A percentile compares a stretch with the other conserved stretches of the same genome.
These are phyloP conservation scores for Herpetomonas tarakana DNA, from an alignment of 208 protist genomes.

Conservation along the genomic window DNA sequence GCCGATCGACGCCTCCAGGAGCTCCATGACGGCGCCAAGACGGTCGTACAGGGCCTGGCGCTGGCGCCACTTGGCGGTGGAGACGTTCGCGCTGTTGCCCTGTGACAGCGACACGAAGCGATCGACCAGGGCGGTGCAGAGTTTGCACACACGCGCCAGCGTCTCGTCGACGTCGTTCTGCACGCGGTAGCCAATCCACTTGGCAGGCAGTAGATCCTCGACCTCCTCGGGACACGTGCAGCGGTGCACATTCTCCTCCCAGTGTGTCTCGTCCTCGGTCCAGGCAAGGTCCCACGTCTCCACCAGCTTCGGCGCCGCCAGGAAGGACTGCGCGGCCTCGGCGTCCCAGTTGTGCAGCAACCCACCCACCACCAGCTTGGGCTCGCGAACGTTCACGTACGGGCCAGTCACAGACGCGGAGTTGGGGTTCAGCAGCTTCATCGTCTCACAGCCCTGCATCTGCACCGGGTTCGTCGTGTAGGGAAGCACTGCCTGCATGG, in stretches of 20 bases:
- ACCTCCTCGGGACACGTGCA: constrained; percentile 84
- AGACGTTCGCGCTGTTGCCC: constrained; percentile 71
- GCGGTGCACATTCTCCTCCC: constrained; percentile 66
- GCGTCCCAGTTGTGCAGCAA: constrained; percentile 84
- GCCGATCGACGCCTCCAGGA: constrained; percentile 84
- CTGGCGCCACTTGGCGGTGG: constrained; percentile 86
- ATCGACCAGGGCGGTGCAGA: constrained; percentile 88
- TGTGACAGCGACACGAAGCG: constrained; percentile 73
- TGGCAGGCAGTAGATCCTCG: constrained; percentile 77
- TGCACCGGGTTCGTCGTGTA: constrained; percentile 83
- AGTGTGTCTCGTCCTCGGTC: constrained; percentile 74
- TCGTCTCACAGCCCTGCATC: constrained; percentile 70
- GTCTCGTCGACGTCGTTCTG: constrained; percentile 83
- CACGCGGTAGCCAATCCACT: constrained; percentile 87
- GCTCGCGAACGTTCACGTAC: constrained; percentile 50
- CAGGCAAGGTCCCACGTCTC: constrained; percentile 83
- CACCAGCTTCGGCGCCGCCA: constrained; percentile 43
- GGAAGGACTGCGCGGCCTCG: constrained; percentile 56
- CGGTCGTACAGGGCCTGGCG: constrained; percentile 74
- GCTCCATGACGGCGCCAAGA: constrained; percentile 82
- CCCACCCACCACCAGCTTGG: constrained; percentile 62
- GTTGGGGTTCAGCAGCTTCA: constrained; percentile 78
- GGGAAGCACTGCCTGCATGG: constrained; percentile 80
- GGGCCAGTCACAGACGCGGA: constrained; percentile 58
- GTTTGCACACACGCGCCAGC: constrained; percentile 81